Percentiles rank a stretch among this genome's conserved stretches.
These are phyloP conservation scores for Curvularia sp. DNA, from an alignment of 2,329 filamentous ascomycete species.

Conservation along the genomic window DNA sequence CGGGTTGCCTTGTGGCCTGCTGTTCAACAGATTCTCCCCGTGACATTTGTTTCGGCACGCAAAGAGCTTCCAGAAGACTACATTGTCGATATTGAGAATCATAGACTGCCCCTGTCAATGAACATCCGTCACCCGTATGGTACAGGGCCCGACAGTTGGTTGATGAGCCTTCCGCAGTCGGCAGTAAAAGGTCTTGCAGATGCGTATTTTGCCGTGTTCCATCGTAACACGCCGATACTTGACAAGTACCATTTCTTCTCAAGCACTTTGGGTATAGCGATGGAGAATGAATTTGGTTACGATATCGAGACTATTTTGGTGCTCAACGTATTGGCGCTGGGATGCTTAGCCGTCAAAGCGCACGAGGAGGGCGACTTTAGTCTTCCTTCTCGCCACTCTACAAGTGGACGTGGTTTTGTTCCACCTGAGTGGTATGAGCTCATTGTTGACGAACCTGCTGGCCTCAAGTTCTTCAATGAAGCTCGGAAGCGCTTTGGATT, in stretches of 20 bases:
- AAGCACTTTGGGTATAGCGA: constrained; percentile 58
- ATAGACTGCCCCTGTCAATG: constrained; percentile 55
- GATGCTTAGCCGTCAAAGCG: constrained; percentile 59
- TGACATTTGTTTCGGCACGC: constrained; percentile 49
- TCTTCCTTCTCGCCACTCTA: constrained; percentile 45
- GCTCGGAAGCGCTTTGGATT: constrained; percentile 61
- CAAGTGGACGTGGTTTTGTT: constrained; percentile 28
- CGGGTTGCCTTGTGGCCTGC: constrained; percentile 60
- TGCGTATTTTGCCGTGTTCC: constrained; percentile 63
- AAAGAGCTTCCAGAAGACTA: constrained; percentile 57
- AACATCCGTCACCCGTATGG: constrained; percentile 46
- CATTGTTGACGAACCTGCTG: constrained; percentile 52
- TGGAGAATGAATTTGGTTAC: constrained; percentile 60
- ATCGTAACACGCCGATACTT: constrained; percentile 61
- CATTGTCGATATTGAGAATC: constrained; percentile 59
- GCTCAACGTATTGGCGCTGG: constrained; percentile 60
- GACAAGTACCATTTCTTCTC: constrained; percentile 62
- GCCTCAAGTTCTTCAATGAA: constrained; percentile 63
- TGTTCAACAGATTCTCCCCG: constrained; percentile 54
- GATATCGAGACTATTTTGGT: constrained; percentile 62
- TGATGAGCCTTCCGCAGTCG: constrained; percentile 57
- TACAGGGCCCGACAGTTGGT: constrained; percentile 51
- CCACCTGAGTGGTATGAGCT: constrained; percentile 48
- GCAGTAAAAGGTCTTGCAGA: constrained; percentile 61
- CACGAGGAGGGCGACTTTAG: constrained; percentile 60